These are phyloP conservation scores for Mycena leptocephala DNA, from an alignment of 768 basidiomycete species.

Conservation along the genomic window DNA sequence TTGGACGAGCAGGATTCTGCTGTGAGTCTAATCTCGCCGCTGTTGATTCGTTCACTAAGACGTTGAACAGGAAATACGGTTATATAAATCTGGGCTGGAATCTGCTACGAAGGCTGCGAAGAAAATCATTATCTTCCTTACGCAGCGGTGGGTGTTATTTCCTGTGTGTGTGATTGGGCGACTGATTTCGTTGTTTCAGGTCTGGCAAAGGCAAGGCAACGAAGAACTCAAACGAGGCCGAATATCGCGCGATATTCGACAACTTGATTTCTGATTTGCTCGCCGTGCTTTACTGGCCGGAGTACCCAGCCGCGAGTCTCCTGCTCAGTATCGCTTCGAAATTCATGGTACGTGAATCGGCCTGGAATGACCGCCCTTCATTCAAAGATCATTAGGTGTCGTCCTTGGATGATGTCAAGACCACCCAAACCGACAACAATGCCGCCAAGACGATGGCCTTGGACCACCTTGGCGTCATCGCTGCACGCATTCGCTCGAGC, in stretches of 20 bases:
- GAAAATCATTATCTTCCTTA: conserved; percentile 86
- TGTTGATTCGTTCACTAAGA: background rate
- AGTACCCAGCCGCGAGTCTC: conserved; percentile 95
- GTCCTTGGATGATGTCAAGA: conserved; percentile 88
- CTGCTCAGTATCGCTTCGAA: conserved; percentile 86
- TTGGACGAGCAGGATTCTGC: conserved; percentile 81
- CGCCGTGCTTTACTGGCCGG: conserved; percentile 92
- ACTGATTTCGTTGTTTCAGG: conserved; percentile 52
- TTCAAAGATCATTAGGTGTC: conserved; percentile 68
- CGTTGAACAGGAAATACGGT: conserved; percentile 71
- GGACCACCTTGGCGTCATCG: conserved; percentile 96
- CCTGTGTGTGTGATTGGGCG: background rate
- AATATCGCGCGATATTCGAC: conserved; percentile 95
- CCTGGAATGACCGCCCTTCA: background rate
- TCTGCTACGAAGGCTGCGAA: conserved; percentile 90
- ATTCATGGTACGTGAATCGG: conserved; percentile 77
- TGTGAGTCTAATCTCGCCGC: conserved; percentile 52
- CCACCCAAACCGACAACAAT: conserved; percentile 80
- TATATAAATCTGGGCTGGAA: conserved; percentile 83
- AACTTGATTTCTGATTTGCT: conserved; percentile 92
- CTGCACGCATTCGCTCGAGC: conserved; percentile 81
- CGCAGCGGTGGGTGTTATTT: conserved; percentile 65
- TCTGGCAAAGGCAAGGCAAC: conserved; percentile 91
- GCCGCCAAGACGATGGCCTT: conserved; percentile 92
- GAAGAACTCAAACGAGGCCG: conserved; percentile 94